Evolutionary conservation across 805 yeast species (phyloP).

Genomic region (Candida boleticola): DNA sequence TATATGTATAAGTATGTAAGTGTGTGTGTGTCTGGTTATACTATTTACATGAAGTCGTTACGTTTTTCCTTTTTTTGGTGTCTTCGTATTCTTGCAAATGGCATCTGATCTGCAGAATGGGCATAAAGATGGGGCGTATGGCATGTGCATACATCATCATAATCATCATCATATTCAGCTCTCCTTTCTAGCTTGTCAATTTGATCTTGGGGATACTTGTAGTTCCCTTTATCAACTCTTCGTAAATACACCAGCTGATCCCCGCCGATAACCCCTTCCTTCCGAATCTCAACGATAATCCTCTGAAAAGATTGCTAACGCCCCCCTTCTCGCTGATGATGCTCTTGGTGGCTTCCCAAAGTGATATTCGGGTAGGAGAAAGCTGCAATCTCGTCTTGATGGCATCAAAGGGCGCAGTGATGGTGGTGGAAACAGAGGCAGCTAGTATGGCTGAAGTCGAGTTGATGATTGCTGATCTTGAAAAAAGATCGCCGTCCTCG

Average conservation of each 20-base stretch:
- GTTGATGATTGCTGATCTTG: constrained; percentile 59
- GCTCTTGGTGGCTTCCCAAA: constrained; percentile 40
- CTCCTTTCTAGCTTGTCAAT: no score
- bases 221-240: constrained; percentile 62
- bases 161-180: no score
- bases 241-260: constrained; percentile 96
- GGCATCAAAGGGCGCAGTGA: constrained; percentile 96
- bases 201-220: not conserved
- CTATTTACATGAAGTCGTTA: no score
- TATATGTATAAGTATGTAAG: no score
- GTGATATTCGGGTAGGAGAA: constrained; percentile 31
- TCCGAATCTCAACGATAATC: constrained; percentile 73
- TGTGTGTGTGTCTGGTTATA: no score
- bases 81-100: no score
- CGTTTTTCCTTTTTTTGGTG: no score
- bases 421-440: constrained; percentile 50
- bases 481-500: constrained; percentile 4
- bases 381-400: constrained; percentile 88
- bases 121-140: no score
- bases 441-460: constrained; percentile 75
- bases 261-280: constrained; percentile 92
- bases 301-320: constrained; percentile 68
- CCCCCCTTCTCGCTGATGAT: constrained; percentile 46
- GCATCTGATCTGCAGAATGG: no score
- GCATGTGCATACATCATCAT: no score